These are phyloP conservation scores for Aspergillus panamensis DNA, from an alignment of 495 filamentous ascomycete genomes.

Conservation along the genomic window DNA sequence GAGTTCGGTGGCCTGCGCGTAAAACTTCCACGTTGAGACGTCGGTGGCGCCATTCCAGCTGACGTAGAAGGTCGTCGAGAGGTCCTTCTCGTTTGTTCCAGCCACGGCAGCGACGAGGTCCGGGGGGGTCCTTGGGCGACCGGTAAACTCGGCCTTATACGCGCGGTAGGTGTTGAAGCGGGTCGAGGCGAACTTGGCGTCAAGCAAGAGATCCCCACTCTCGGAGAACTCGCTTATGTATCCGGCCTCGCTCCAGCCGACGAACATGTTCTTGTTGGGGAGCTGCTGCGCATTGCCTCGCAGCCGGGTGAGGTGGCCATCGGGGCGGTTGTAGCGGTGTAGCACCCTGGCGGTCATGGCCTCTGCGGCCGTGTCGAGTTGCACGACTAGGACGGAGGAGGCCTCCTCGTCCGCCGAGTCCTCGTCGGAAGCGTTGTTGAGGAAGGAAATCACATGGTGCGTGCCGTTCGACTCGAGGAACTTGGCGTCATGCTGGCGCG, in stretches of 20 bases:
- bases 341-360: constrained; percentile 44
- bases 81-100: constrained; percentile 30
- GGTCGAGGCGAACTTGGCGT: constrained; percentile 12
- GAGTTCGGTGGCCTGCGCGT: constrained; percentile 29
- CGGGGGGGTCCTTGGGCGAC: constrained; percentile 19
- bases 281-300: constrained; percentile 50
- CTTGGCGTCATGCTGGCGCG: constrained; percentile 58
- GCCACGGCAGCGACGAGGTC: constrained; percentile 7
- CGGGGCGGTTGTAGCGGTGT: constrained; percentile 40
- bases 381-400: constrained; percentile 52
- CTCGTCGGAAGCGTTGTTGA: constrained; percentile 51
- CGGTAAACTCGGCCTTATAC: constrained; percentile 19
- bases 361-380: constrained; percentile 42
- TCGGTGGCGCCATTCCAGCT: constrained; percentile 50
- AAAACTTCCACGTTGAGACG: constrained; percentile 36
- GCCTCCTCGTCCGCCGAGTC: constrained; percentile 39
- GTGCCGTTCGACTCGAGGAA: constrained; percentile 44
- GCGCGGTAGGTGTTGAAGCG: constrained; percentile 18
- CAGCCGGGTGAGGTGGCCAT: constrained; percentile 43
- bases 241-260: constrained; percentile 42
- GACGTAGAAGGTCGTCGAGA: constrained; percentile 36
- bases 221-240: constrained; percentile 41
- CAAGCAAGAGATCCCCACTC: constrained; percentile 44
- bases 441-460: constrained; percentile 44
- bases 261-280: constrained; percentile 33